phyloP scores from a whole-genome alignment of 768 basidiomycete species.

The Calocybe cyanea region DNA sequence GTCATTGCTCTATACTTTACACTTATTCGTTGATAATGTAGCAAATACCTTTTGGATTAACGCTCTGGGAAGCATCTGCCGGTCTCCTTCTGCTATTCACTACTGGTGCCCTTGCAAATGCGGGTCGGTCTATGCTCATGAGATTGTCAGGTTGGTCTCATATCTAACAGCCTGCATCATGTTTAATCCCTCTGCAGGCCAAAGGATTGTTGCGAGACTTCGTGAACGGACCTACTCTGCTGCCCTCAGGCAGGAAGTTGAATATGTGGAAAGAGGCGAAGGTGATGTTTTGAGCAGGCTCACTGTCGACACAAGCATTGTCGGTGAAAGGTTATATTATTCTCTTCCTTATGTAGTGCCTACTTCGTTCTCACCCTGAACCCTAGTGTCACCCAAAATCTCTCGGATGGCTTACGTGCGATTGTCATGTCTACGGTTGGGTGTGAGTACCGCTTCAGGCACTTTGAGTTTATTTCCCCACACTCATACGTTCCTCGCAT shows the following conservation, averaged over 20 bases:
- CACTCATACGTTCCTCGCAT: background rate
- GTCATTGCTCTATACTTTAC: background rate
- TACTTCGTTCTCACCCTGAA: slow-evolving; percentile 1
- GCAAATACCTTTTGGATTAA: slow-evolving; percentile 79
- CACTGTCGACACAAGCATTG: slow-evolving; percentile 87
- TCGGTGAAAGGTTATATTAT: slow-evolving; percentile 75
- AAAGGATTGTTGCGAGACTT: slow-evolving; percentile 86
- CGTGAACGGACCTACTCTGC: slow-evolving; percentile 80
- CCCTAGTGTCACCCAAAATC: slow-evolving; percentile 69
- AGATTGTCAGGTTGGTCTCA: slow-evolving; percentile 63
- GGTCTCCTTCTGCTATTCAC: slow-evolving; percentile 75
- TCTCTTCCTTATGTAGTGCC: background rate
- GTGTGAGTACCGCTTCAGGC: slow-evolving; percentile 49
- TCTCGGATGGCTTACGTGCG: slow-evolving; percentile 79
- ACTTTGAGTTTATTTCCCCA: background rate
- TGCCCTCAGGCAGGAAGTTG: slow-evolving; percentile 86
- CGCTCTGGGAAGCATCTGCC: slow-evolving; percentile 75
- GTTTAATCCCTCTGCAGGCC: slow-evolving; percentile 39
- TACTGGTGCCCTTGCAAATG: slow-evolving; percentile 83
- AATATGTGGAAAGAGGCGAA: slow-evolving; percentile 88
- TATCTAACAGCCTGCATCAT: background rate
- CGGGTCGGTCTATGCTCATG: slow-evolving; percentile 81
- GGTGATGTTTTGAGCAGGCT: slow-evolving; percentile 92
- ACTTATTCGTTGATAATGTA: slow-evolving; percentile 26
- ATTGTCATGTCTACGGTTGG: slow-evolving; percentile 94